Conservation (phyloP, 805 yeast genomes). For the Hermanozyma aechmeae region DNA sequence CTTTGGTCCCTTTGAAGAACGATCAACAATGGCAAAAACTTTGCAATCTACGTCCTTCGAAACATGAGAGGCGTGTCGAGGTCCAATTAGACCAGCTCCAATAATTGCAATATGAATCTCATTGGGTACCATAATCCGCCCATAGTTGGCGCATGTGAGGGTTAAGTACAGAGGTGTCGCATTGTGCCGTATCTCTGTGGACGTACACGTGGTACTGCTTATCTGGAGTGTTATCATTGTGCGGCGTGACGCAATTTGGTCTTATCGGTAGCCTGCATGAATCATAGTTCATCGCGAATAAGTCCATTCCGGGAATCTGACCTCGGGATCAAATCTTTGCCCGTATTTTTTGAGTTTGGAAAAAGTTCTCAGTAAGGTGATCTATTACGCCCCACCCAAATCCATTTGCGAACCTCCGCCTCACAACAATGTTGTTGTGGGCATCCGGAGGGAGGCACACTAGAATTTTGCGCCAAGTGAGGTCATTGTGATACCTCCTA, state of each 20-base stretch:
- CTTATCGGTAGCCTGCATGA: no score
- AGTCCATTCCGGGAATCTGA: no score
- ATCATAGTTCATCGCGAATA: no score
- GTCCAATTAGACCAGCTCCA: slow-evolving; percentile 34
- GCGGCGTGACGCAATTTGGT: no score
- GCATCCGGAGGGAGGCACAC: slow-evolving; percentile 38
- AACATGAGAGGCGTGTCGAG: slow-evolving; percentile 30
- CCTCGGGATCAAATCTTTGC: no score
- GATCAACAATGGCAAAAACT: slow-evolving; percentile 28
- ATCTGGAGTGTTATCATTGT: no score
- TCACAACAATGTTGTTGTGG: slow-evolving; percentile 34
- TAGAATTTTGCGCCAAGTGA: slow-evolving; percentile 36
- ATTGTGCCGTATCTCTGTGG: no score
- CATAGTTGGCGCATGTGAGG: no score
- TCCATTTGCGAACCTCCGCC: slow-evolving; percentile 35
- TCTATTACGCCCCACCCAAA: slow-evolving; percentile 40
- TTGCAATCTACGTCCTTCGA: slow-evolving; percentile 14
- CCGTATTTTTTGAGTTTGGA: no score
- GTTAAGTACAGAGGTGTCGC: no score
- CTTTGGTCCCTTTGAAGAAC: slow-evolving; percentile 19
- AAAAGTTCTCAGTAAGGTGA: slow-evolving; percentile 28
- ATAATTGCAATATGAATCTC: slow-evolving; percentile 11
- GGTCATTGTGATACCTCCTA: slow-evolving; percentile 26
- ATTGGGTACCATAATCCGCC: slow-evolving; percentile 1
- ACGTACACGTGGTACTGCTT: no score